Base-by-base conservation (phyloP, 768 basidiomycete species). In the Tubosaeta sp. region DNA sequence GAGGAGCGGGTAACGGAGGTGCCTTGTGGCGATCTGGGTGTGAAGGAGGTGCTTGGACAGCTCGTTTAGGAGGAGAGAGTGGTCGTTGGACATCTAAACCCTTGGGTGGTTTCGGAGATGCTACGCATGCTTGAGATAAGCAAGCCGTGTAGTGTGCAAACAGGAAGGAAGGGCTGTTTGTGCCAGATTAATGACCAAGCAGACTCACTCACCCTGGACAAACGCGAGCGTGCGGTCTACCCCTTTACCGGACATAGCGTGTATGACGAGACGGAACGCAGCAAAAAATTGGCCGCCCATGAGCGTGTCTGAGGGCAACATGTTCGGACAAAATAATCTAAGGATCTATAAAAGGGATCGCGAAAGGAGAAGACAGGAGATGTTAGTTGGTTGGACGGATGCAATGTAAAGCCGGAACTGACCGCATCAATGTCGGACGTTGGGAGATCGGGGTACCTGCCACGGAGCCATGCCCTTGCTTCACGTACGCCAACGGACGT, bases 211-310 rank as follows among this genome's bases (percentile, higher is more conserved):
- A 87, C 89, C 83, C 73, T 91, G 89, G 1, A 85, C 76, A 56
- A 91, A 91, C 0, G 84, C 87, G 25, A 90, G 75, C 7, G 73
- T 72, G 39, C 81, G 71, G 52, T 90, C 87, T 2, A 87, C 66
- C 8, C 79, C 75, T 51, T 78, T 80, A 11, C 87, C 86, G n/a
- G 59, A 60, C 59, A 80, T 75, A 31, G 73, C 78, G 48, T 90
- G 87, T 7, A 79, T 65, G 1, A 85, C 77, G 3, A 91, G 78
- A 35, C 89, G 70, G 21, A 89, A 69, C 0, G 78, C 82, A 8
- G 87, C 87, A 59, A 90, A 90, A 63, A 90, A 87, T 58, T 91
- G 84, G 14, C 84, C 83, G 1, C 83, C 82, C 10, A 75, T 73
- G 30, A 91, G 71, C 3, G 71, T 68, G 57, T 87, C 84, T 8